Percentiles rank a stretch among this genome's conserved stretches.
These are phyloP conservation scores for Taiozyma sp. DNA, from an alignment of 1,139 yeast species.

Conservation along the genomic window DNA sequence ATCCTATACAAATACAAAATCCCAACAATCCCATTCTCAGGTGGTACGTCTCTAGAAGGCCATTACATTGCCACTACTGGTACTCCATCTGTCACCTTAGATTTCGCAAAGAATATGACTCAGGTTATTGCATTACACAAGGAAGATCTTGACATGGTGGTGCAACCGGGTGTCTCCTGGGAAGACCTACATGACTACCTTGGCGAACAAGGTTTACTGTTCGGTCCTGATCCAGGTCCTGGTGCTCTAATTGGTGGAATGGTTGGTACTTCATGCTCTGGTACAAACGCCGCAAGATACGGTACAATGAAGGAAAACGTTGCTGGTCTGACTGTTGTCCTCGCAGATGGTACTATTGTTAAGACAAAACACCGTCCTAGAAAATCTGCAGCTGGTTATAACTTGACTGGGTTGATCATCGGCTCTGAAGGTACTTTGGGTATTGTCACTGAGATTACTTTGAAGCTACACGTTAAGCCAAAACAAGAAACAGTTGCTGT, in stretches of 20 bases:
- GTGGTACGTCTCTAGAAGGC: conserved; percentile 88
- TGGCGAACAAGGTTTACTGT: conserved; percentile 43
- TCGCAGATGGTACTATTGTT: conserved; percentile 74
- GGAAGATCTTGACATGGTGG: conserved; percentile 64
- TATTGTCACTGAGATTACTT: conserved; percentile 67
- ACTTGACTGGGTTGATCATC: conserved; percentile 58
- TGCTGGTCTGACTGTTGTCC: conserved; percentile 64
- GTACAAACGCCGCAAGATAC: conserved; percentile 72
- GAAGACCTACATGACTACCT: conserved; percentile 60
- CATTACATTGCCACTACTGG: conserved; percentile 79
- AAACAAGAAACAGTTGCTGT: conserved; percentile 61
- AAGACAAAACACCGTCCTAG: conserved; percentile 72
- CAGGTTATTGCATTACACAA: conserved; percentile 49
- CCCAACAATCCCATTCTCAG: conserved; percentile 83
- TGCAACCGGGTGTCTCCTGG: conserved; percentile 81
- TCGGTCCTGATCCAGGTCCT: conserved; percentile 83
- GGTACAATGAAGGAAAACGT: conserved; percentile 80
- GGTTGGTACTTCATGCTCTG: conserved; percentile 73
- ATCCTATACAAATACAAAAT: conserved; percentile 58
- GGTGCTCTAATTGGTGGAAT: conserved; percentile 78
- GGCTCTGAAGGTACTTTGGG: conserved; percentile 82
- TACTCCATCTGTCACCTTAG: conserved; percentile 46
- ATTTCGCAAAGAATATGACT: conserved; percentile 53
- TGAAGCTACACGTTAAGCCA: conserved; percentile 65
- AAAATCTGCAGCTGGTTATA: conserved; percentile 77